These are phyloP conservation scores for Xeromyces bisporus DNA, from an alignment of 495 filamentous ascomycete genomes.

Conservation along the genomic window DNA sequence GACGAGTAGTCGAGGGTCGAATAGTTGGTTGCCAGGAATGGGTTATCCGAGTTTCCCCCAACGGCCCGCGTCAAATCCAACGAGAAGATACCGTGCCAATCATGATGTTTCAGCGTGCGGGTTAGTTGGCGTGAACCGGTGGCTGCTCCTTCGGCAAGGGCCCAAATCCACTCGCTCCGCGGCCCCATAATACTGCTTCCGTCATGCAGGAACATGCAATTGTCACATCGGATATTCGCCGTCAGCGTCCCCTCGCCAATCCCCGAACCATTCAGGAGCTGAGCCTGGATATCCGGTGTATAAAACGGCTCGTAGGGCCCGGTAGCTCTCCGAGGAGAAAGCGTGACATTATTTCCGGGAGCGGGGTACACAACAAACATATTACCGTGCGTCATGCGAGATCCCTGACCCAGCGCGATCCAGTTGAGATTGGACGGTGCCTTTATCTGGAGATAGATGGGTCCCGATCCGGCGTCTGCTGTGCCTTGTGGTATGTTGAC, in stretches of 20 bases:
- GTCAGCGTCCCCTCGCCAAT: conserved; percentile 32
- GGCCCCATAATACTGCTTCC: conserved; percentile 29
- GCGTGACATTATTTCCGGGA: conserved; percentile 37
- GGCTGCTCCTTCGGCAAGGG: conserved; percentile 34
- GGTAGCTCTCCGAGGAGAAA: conserved; percentile 35
- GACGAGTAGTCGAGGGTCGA: conserved; percentile 2
- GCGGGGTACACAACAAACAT: conserved; percentile 50
- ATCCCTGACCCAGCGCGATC: conserved; percentile 44
- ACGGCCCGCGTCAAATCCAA: conserved; percentile 40
- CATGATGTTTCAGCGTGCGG: conserved; percentile 38
- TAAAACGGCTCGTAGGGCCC: conserved; percentile 32
- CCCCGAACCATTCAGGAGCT: conserved; percentile 43
- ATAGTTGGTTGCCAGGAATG: conserved; percentile 24
- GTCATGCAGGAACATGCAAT: conserved; percentile 33
- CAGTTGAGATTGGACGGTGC: conserved; percentile 39
- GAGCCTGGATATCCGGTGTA: conserved; percentile 26
- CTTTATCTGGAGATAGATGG: conserved; percentile 41
- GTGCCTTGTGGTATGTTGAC: conserved; percentile 12
- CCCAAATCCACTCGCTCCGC: conserved; percentile 41
- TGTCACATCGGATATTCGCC: conserved; percentile 41
- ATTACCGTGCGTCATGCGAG: conserved; percentile 37
- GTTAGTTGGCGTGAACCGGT: conserved; percentile 31
- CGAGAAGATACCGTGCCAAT: conserved; percentile 29
- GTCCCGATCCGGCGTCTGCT: conserved; percentile 3
- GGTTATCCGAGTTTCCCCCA: conserved; percentile 39